Base-by-base conservation (phyloP, 2,329 filamentous ascomycete species). In the Furcasterigmium sp. region DNA sequence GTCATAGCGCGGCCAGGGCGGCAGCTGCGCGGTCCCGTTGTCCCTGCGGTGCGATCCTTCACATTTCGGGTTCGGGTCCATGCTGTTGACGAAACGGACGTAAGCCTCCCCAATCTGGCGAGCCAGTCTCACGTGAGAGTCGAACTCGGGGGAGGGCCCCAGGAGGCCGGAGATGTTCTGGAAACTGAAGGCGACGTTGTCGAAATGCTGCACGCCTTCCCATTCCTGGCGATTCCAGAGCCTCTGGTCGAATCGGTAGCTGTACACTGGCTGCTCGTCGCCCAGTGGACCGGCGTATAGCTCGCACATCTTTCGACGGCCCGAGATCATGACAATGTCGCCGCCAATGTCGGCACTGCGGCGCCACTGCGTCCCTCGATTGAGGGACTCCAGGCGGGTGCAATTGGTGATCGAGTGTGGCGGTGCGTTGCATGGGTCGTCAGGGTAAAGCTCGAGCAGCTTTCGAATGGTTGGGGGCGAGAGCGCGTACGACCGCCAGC, bases 111-210 rank as follows among this genome's bases (percentile, higher is more conserved):
- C 68, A 14, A 71, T 65, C 6, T 54, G 56, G 29, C 53, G 52
- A 6, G 66, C 63, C 11, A 68, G 48, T 32, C 46, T 46, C 10
- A 46, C 49, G 34, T 72, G 63, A 18, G 53, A 57, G 37, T 71
- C 65, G 25, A 63, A 69, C 39, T 61, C 47, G 1, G 70, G 70
- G 18, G 69, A 61, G 0, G 70, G 64, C 0, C 70, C 70, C n/a
- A 75, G 54, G 19, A 66, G 46, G 0, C 71, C 71, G 1, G 63
- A 65, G 37, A 73, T 71, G 43, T 75, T 75, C 52, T 75, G 69
- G 53, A 76, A 75, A 47, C 63, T 69, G 51, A 70, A 75, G 3
- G 69, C 69, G 1, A 73, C 71, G 39, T 75, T 74, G 50, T 64
- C 62, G 42, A 73, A 74, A 47, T 76, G 72, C 44, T 64, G 63